Base-by-base conservation (phyloP, 768 basidiomycete genomes). In the Trametes villosa region DNA sequence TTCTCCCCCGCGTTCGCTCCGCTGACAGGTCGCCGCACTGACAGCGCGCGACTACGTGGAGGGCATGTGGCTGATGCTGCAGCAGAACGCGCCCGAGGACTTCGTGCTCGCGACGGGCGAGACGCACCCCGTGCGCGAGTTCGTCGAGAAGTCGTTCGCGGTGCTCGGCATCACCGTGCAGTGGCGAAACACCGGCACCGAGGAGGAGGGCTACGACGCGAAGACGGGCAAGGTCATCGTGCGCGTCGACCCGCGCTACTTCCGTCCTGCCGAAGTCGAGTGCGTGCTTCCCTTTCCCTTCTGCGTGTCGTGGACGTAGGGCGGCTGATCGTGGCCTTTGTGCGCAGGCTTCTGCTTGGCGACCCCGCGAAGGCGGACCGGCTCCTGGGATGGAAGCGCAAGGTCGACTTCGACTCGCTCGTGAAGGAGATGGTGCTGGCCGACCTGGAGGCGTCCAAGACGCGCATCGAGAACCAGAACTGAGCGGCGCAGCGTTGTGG, bases 51-150 rank as follows among this genome's bases (percentile, higher is more conserved):
- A 94, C 73, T 97, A 96, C 72, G 90, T 97, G 11, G 96, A 98
- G 76, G 96, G 96, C 40, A 97, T 97, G 96, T 97, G 95, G 94
- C 82, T 83, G 70, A 94, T 98, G 86, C 86, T 98, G 45, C 96
- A 98, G 74, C 94, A 96, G 74, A 79, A 87, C 8, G 61, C 68
- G 22, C 78, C 96, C 1, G 86, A 94, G 11, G 96, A 98, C 76
- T 98, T 92, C 69, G 94, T 97, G 53, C 91, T 97, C 46, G 94
- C 95, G 0, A 97, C 94, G 1, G 94, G 94, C 29, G 96, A 98
- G 80, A 98, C 94, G 30, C 96, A 98, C 74, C 86, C 86, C 40
- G 96, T 98, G 27, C 87, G 92, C 57, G 94, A 98, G 76, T 97
- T 87, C 67, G 92, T 98, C 67, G 86, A 94, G 71, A 94, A 92